A percentile compares a stretch with the other conserved stretches of the same genome.
Conservation (phyloP, 345 rosid species). For the Bretschneidera sinensis region DNA sequence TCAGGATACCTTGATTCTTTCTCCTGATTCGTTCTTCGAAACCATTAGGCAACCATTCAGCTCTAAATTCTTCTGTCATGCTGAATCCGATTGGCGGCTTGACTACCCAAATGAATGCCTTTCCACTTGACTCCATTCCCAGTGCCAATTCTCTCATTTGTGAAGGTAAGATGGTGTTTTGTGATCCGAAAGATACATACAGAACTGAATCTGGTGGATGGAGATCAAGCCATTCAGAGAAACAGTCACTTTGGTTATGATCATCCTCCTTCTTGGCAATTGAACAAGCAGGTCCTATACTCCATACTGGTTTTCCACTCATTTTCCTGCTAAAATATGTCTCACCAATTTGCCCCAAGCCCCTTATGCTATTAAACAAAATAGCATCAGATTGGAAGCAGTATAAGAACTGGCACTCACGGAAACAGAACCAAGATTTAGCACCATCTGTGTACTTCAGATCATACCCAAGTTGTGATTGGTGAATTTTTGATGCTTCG, state of each 20-base stretch:
- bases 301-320: slow-evolving; percentile 18
- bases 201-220: too few relatives aligned
- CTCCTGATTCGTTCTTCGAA: slow-evolving; percentile 7
- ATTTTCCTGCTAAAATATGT: slow-evolving; percentile 17
- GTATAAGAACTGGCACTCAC: background rate
- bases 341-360: slow-evolving; percentile 3
- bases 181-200: too few relatives aligned
- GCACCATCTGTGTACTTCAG: background rate
- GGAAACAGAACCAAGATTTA: background rate
- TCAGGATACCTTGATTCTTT: too few relatives aligned
- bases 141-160: too few relatives aligned
- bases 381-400: too few relatives aligned
- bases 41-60: slow-evolving; percentile 23
- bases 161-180: too few relatives aligned
- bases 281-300: slow-evolving; percentile 5
- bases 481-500: slow-evolving; percentile 6
- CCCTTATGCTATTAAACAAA: slow-evolving; percentile 12
- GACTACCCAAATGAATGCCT: too few relatives aligned
- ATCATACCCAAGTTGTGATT: slow-evolving; percentile 1
- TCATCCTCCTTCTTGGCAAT: background rate
- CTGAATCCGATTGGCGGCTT: slow-evolving; percentile 12
- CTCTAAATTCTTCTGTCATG: slow-evolving; percentile 4
- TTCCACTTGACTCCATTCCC: too few relatives aligned
- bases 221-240: slow-evolving; percentile 11
- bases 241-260: too few relatives aligned